phyloP scores from a whole-genome alignment of 306 rosid genomes.

The Leucaena leucocephala region DNA sequence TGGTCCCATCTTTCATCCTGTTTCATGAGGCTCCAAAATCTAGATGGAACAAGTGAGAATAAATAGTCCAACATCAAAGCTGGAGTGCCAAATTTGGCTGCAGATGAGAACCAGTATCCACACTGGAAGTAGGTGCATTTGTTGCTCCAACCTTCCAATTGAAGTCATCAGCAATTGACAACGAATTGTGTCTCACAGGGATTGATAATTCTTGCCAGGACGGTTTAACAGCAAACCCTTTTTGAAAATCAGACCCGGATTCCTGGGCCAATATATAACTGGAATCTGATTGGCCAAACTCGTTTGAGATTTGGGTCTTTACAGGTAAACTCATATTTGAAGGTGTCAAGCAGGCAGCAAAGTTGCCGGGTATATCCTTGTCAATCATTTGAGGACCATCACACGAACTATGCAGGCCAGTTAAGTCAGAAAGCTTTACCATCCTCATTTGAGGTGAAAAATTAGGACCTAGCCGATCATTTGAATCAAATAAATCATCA shows the following conservation, averaged over 20 bases:
- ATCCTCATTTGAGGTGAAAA: constrained; percentile 56
- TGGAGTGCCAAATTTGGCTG: constrained; percentile 88
- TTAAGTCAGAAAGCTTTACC: constrained; percentile 55
- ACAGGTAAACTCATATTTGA: constrained; percentile 33
- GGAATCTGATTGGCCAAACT: constrained; percentile 45
- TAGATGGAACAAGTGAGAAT: constrained; percentile 18
- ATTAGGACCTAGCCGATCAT: constrained; percentile 38
- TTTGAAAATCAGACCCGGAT: constrained; percentile 41
- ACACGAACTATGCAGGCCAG: constrained; percentile 48
- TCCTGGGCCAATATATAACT: constrained; percentile 42
- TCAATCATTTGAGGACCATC: constrained; percentile 46
- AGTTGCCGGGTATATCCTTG: constrained; percentile 36
- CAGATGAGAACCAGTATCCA: constrained; percentile 55
- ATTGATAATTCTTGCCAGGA: constrained; percentile 55
- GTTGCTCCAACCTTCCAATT: constrained; percentile 47
- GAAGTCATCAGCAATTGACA: constrained; percentile 50
- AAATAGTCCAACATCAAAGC: constrained; percentile 55
- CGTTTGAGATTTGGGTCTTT: constrained; percentile 44
- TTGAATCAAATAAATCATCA: constrained; percentile 44
- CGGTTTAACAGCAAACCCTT: constrained; percentile 49
- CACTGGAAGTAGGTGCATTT: constrained; percentile 48
- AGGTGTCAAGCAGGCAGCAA: constrained; percentile 30
- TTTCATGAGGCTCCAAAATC: constrained; percentile 21
- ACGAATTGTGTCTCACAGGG: constrained; percentile 50
- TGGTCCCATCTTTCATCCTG: neutral